phyloP scores from a whole-genome alignment of 345 rosid genomes.

The Durio zibethinus region DNA sequence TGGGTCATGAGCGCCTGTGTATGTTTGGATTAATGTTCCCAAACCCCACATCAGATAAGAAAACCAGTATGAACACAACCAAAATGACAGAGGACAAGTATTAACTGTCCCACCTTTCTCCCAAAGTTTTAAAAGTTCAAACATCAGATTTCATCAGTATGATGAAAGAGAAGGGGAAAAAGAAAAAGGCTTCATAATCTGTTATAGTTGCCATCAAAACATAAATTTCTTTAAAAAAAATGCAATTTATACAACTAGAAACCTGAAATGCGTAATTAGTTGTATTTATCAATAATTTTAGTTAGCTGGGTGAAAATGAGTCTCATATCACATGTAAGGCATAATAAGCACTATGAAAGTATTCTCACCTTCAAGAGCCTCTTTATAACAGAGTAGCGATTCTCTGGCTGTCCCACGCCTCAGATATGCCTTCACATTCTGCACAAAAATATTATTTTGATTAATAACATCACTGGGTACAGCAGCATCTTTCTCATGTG shows the following conservation, averaged over 20 bases:
- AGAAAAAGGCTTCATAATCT: background rate
- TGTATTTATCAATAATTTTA: background rate
- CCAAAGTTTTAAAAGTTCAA: background rate
- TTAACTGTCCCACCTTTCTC: background rate
- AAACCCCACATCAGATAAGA: background rate
- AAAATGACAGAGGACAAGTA: background rate
- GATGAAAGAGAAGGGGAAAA: background rate
- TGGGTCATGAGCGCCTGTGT: background rate
- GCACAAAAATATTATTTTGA: slow-evolving; percentile 13
- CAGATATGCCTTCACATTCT: slow-evolving; percentile 93
- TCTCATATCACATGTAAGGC: background rate
- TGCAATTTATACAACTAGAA: background rate
- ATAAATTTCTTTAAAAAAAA: background rate
- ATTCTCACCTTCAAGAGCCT: slow-evolving; percentile 70
- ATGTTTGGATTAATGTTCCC: background rate
- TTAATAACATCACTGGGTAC: background rate
- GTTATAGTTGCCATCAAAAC: background rate
- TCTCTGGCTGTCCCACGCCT: slow-evolving; percentile 95
- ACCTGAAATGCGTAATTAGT: background rate
- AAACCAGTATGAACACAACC: background rate
- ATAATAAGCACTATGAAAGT: background rate
- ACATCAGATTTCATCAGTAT: background rate
- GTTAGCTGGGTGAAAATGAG: background rate
- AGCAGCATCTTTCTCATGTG: background rate
- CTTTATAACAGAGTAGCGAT: slow-evolving; percentile 68